Evolutionary conservation across 768 basidiomycete species (phyloP).

Genomic region (Rhodotorula paludigena): DNA sequence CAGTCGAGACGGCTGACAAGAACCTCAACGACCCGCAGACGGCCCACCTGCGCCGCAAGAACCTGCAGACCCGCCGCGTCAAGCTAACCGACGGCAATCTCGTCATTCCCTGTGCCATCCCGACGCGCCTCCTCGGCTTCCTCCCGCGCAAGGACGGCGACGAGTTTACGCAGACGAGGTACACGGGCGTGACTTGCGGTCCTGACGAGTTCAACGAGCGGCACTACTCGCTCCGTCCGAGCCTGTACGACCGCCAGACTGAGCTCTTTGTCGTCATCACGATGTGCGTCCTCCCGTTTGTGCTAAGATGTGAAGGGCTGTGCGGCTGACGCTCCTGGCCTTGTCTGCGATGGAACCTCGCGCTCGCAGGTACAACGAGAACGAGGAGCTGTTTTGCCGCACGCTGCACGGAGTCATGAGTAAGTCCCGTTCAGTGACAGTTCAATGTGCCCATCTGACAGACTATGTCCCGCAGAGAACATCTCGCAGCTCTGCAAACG

Average conservation of each 20-base stretch:
- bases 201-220: constrained; percentile 83
- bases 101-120: constrained; percentile 76
- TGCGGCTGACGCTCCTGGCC: too few relatives aligned
- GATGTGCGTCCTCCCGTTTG: constrained; percentile 52
- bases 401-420: constrained; percentile 43
- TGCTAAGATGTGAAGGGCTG: background rate
- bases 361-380: constrained; percentile 65
- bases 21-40: background rate
- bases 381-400: constrained; percentile 45
- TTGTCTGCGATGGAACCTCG: too few relatives aligned
- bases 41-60: constrained; percentile 30
- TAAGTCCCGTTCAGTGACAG: background rate
- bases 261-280: constrained; percentile 92
- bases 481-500: constrained; percentile 48
- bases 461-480: constrained; percentile 43
- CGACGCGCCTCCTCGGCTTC: constrained; percentile 71
- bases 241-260: constrained; percentile 69
- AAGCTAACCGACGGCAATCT: constrained; percentile 81
- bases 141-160: constrained; percentile 59
- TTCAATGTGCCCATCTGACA: background rate
- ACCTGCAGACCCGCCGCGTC: constrained; percentile 51
- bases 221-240: constrained; percentile 79
- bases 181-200: constrained; percentile 85
- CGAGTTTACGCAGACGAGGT: constrained; percentile 66
- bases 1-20: background rate